Conservation (phyloP, 257 asterid genomes). For the Coffea eugenioides region DNA sequence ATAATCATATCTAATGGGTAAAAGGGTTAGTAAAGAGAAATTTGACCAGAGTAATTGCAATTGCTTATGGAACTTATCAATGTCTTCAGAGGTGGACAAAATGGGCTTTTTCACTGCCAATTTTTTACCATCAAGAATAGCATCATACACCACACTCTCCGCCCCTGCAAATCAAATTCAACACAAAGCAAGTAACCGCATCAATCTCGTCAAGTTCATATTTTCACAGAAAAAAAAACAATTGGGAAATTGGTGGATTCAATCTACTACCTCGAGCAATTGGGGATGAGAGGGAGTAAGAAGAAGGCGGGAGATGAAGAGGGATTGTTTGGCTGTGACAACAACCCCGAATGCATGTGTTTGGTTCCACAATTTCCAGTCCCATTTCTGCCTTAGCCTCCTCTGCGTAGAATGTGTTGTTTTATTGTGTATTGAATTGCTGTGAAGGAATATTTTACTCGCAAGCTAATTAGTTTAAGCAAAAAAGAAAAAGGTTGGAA, state of each 20-base stretch:
- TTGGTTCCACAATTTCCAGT: slow-evolving; percentile 60
- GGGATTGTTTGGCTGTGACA: slow-evolving; percentile 86
- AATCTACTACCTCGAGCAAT: slow-evolving; percentile 73
- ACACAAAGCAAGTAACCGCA: neutral
- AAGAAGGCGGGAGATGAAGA: slow-evolving; percentile 68
- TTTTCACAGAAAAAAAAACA: too few relatives aligned
- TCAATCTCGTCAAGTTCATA: neutral
- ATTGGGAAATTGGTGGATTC: neutral
- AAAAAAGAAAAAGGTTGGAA: too few relatives aligned
- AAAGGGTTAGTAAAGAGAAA: neutral
- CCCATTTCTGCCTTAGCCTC: slow-evolving; percentile 36
- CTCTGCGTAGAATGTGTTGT: neutral
- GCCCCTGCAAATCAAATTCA: slow-evolving; percentile 52
- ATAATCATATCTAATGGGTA: too few relatives aligned
- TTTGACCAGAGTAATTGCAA: slow-evolving; percentile 60
- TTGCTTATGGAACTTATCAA: slow-evolving; percentile 76
- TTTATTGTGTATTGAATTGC: too few relatives aligned
- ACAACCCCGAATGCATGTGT: slow-evolving; percentile 84
- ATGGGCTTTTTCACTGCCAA: slow-evolving; percentile 84
- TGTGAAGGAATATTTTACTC: too few relatives aligned
- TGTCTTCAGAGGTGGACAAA: slow-evolving; percentile 72
- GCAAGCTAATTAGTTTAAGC: too few relatives aligned
- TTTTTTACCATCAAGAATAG: slow-evolving; percentile 56
- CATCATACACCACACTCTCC: slow-evolving; percentile 86
- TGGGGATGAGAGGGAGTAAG: slow-evolving; percentile 66